Evolutionary conservation across 306 rosid species (phyloP), one percentile per base, ranked within the genome.

Genomic region (Ammopiptanthus mongolicus): DNA sequence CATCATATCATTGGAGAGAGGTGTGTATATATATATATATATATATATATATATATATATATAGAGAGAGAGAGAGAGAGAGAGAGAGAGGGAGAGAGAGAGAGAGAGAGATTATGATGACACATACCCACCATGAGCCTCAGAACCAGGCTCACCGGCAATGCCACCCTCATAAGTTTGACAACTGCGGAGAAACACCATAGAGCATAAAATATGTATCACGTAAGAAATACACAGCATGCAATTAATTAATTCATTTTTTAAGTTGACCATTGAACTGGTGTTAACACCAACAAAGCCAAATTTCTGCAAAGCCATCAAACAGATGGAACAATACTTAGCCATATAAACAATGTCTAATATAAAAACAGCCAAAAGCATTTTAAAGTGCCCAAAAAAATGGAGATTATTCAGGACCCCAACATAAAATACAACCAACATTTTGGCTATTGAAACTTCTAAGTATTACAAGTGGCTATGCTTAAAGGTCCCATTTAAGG

Each of bases 41-140:
- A 25, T 23, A n/a, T n/a, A n/a, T n/a, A n/a, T n/a, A n/a, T n/a
- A n/a, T n/a, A n/a, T n/a, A n/a, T n/a, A n/a, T n/a, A n/a, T n/a
- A n/a, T n/a, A n/a, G 25, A 23, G 25, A 23, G 48, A 46, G 52
- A 58, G 13, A 21, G 5, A 55, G 31, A 70, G 17, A 53, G 25
- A 23, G 25, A 23, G 48, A 46, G 52, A 58, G 13, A 21, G 5
- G 53, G 31, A 70, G 17, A 53, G 46, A 18, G 28, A 5, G 4
- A 14, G 19, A 17, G 7, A 25, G 33, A 34, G 58, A 41, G 56
- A 6, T 41, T 5, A 48, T 36, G 23, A 61, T 57, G 81, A 83
- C 65, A 91, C 96, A 63, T 91, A 95, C 97, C 98, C 97, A 79
- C 98, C 98, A 83, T 95, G 98, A 87, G 98, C 98, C 84, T 95